phyloP scores from a whole-genome alignment of 257 asterid species.

The Anisodus tanguticus region DNA sequence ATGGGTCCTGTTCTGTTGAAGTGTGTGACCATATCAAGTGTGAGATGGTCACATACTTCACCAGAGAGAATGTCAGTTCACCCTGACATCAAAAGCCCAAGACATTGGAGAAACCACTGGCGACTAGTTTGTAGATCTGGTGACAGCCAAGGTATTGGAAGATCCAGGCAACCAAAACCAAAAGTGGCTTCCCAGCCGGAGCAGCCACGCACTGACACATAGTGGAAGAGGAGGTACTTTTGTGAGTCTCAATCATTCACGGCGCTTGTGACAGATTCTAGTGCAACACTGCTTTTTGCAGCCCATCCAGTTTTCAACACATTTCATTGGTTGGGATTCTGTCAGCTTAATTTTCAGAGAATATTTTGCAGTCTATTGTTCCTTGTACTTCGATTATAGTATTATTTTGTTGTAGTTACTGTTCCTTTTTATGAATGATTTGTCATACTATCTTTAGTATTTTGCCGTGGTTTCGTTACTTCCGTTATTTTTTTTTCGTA shows the following conservation, averaged over 20 bases:
- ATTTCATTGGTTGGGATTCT: background rate
- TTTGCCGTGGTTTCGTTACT: too few relatives aligned
- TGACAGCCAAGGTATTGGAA: background rate
- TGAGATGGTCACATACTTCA: too few relatives aligned
- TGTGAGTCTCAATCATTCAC: background rate
- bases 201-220: background rate
- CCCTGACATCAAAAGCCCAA: background rate
- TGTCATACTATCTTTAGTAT: too few relatives aligned
- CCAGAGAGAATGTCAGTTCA: background rate
- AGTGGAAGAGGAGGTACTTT: background rate
- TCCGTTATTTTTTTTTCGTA: too few relatives aligned
- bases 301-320: background rate
- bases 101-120: slow-evolving; percentile 7
- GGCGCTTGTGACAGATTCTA: background rate
- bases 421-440: too few relatives aligned
- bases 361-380: background rate
- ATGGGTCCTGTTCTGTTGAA: too few relatives aligned
- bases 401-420: too few relatives aligned
- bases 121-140: background rate
- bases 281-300: background rate
- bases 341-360: background rate
- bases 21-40: too few relatives aligned
- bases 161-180: slow-evolving; percentile 3
- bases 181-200: background rate
- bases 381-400: too few relatives aligned